Conservation (phyloP, 2,329 filamentous ascomycete genomes). For the Trichoderma harzianum region DNA sequence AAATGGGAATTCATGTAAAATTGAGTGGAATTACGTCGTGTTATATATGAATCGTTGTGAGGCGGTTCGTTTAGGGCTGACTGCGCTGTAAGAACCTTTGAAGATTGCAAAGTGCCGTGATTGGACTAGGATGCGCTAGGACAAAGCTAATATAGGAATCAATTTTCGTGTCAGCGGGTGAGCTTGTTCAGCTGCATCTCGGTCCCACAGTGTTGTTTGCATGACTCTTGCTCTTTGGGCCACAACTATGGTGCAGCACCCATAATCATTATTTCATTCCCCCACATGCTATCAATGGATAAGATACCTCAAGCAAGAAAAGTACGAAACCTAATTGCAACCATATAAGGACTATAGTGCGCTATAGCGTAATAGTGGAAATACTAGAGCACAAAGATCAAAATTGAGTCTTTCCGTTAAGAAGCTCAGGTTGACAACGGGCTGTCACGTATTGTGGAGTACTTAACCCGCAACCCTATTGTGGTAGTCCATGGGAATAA, state of each 20-base stretch:
- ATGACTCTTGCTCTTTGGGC: background rate
- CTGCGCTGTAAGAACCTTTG: background rate
- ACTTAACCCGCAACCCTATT: background rate
- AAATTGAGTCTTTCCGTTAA: background rate
- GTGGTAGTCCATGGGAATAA: background rate
- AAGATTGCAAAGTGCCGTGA: background rate
- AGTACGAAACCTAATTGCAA: background rate
- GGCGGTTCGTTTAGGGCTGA: background rate
- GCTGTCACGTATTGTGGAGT: background rate
- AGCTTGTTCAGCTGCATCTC: background rate
- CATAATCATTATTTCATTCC: background rate
- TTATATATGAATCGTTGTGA: background rate
- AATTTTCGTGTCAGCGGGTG: background rate
- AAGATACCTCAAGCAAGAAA: background rate
- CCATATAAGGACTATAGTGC: background rate
- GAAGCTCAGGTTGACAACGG: background rate
- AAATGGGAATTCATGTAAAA: background rate
- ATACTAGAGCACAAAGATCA: background rate
- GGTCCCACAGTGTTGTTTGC: background rate
- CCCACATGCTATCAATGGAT: background rate
- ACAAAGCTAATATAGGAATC: background rate
- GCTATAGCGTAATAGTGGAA: background rate
- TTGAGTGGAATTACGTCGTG: background rate
- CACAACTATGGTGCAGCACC: background rate
- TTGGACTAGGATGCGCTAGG: background rate